Percentiles rank a stretch among this genome's conserved stretches.
phyloP scores from a whole-genome alignment of 768 basidiomycete species.

The Tylopilus plumbeoviolaceoides region DNA sequence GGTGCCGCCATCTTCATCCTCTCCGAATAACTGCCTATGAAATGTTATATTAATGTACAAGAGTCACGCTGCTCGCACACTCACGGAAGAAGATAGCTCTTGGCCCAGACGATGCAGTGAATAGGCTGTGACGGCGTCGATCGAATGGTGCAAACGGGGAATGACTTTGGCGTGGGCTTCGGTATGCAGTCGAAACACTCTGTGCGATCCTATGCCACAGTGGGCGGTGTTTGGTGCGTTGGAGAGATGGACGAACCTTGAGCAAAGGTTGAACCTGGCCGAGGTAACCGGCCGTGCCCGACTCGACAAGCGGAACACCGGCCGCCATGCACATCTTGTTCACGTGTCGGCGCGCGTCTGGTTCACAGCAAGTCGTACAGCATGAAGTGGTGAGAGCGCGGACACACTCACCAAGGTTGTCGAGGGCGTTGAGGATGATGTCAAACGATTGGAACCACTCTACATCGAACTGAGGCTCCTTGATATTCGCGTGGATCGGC shows the following conservation, averaged over 20 bases:
- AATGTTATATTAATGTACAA: background rate
- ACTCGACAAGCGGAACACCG: slow-evolving; percentile 86
- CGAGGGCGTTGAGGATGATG: slow-evolving; percentile 91
- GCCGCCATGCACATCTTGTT: slow-evolving; percentile 98
- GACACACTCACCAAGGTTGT: slow-evolving; percentile 78
- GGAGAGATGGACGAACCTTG: slow-evolving; percentile 48
- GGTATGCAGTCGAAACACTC: slow-evolving; percentile 98
- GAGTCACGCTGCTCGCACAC: slow-evolving; percentile 21
- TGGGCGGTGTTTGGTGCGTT: background rate
- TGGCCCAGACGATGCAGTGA: slow-evolving; percentile 99
- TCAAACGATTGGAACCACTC: slow-evolving; percentile 90
- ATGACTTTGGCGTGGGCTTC: slow-evolving; percentile 90
- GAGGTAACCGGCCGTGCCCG: slow-evolving; percentile 93
- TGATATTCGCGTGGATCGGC: slow-evolving; percentile 94
- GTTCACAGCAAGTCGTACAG: background rate
- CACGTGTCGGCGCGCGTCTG: slow-evolving; percentile 92
- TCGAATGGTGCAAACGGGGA: slow-evolving; percentile 96
- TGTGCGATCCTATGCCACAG: slow-evolving; percentile 59
- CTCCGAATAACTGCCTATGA: slow-evolving; percentile 86
- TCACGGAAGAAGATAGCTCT: slow-evolving; percentile 91
- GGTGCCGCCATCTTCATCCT: slow-evolving; percentile 75
- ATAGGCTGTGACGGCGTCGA: slow-evolving; percentile 96
- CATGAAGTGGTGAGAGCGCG: background rate
- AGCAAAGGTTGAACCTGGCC: slow-evolving; percentile 95
- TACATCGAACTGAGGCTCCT: slow-evolving; percentile 85